Percentiles rank a stretch among this genome's conserved stretches.
Conservation (phyloP, 2,329 filamentous ascomycete species). For the Calonectria honghensis region DNA sequence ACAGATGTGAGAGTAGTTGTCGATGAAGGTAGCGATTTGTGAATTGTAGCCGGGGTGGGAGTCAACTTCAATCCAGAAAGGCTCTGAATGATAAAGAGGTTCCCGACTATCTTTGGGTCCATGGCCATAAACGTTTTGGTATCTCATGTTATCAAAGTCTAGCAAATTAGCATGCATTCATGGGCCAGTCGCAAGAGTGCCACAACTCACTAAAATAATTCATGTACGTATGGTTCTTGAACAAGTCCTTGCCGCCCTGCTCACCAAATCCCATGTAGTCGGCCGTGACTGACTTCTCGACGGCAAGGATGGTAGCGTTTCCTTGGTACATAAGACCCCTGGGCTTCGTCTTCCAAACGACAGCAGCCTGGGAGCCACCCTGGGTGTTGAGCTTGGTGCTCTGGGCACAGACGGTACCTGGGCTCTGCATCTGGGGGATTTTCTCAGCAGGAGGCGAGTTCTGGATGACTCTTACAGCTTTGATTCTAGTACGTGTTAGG, state of each 20-base stretch:
- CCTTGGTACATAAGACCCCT: conserved; percentile 5
- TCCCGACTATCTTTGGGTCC: conserved; percentile 23
- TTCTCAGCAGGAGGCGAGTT: neutral
- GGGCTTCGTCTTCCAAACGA: conserved; percentile 9
- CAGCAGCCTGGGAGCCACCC: neutral
- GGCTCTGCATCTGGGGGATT: neutral
- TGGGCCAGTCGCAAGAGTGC: neutral
- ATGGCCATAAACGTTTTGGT: conserved; percentile 26
- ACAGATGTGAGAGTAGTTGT: conserved; percentile 34
- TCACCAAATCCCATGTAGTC: conserved; percentile 35
- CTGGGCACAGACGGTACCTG: neutral
- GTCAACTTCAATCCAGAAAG: conserved; percentile 32
- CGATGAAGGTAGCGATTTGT: conserved; percentile 13
- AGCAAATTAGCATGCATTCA: neutral
- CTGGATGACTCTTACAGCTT: neutral
- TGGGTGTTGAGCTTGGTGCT: neutral
- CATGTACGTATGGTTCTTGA: conserved; percentile 32
- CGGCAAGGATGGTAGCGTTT: neutral
- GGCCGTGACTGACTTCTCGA: conserved; percentile 22
- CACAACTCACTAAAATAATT: conserved; percentile 28
- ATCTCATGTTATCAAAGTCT: conserved; percentile 31
- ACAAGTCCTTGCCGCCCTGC: conserved; percentile 23
- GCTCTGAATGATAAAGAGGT: conserved; percentile 32
- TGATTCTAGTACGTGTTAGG: neutral
- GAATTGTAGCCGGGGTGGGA: conserved; percentile 15